Evolutionary conservation across 345 rosid genomes (phyloP), one percentile per base, ranked within the genome.

Genomic region (Citrus unshiu): DNA sequence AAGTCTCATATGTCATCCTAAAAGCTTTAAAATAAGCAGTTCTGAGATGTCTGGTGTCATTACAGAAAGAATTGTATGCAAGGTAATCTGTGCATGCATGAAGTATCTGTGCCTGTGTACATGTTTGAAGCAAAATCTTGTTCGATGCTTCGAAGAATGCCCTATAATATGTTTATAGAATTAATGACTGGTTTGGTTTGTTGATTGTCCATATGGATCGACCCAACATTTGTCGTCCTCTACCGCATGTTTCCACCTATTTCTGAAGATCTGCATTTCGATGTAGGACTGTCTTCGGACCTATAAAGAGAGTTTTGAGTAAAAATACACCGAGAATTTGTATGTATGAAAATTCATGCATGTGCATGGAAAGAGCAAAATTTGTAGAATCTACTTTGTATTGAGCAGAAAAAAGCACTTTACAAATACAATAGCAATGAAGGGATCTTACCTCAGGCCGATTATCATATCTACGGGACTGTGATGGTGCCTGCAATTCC

Each of bases 211-310:
- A 84, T 81, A 90, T 9, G 97, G 99, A 85, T 95, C 99, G 2
- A 89, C 81, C 99, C 99, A 95, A 77, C 99, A 95, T 76, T 19
- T 84, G 74, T 95, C 99, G 77, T 85, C 83, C 51, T 82, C 73
- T 9, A 75, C 85, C 6, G 97, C 98, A 64, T 82, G 78, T 79
- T 82, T 83, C 99, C 98, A 93, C 83, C 99, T 87, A 81, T 85
- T 83, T 43, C 74, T 75, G 82, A 93, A 91, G 35, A 86, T 85
- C 78, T 86, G 87, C 98, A 95, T 93, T 68, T 95, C 99, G 0
- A 80, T 73, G 40, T 60, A 87, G 67, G 99, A 95, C 49, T 91
- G 96, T 77, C 74, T 88, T 81, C 99, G 88, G 68, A 95, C 95
- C 96, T 90, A 90, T 70, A 82, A 54, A 73, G 64, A 74, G 43